phyloP scores from a whole-genome alignment of 2,329 filamentous ascomycete genomes.

The Neobulgaria alba region DNA sequence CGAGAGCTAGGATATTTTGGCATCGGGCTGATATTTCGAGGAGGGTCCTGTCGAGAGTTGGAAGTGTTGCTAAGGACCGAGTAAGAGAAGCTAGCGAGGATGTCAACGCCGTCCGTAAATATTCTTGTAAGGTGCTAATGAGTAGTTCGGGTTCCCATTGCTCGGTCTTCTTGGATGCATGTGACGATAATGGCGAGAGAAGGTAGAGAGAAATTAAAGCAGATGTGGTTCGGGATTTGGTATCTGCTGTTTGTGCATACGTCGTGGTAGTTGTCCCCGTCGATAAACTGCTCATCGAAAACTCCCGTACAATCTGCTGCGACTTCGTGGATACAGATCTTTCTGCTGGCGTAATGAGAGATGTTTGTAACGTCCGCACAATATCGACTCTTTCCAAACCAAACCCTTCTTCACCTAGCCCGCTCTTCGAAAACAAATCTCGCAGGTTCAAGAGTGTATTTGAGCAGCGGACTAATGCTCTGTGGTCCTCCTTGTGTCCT shows the following conservation, averaged over 20 bases:
- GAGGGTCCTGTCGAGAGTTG: constrained; percentile 72
- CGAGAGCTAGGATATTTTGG: constrained; percentile 84
- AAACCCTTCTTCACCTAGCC: constrained; percentile 64
- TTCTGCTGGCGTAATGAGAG: constrained; percentile 64
- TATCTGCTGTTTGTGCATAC: constrained; percentile 62
- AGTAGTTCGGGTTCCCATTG: constrained; percentile 55
- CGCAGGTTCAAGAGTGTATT: constrained; percentile 70
- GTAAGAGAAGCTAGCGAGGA: constrained; percentile 68
- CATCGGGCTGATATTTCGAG: constrained; percentile 75
- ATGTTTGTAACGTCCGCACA: constrained; percentile 60
- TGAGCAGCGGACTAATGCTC: constrained; percentile 72
- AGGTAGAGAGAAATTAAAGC: constrained; percentile 73
- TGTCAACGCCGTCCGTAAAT: constrained; percentile 73
- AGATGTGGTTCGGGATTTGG: constrained; percentile 62
- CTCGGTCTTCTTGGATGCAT: constrained; percentile 38
- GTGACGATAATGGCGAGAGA: constrained; percentile 58
- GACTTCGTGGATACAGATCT: constrained; percentile 62
- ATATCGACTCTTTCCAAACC: constrained; percentile 67
- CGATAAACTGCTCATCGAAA: constrained; percentile 58
- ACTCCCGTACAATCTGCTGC: constrained; percentile 75
- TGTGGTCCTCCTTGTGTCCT: constrained; percentile 53
- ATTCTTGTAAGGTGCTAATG: constrained; percentile 68
- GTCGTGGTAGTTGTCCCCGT: constrained; percentile 40
- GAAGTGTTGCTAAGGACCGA: constrained; percentile 69
- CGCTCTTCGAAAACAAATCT: constrained; percentile 60